Conservation (phyloP, 768 basidiomycete species). For the Russula sp. region DNA sequence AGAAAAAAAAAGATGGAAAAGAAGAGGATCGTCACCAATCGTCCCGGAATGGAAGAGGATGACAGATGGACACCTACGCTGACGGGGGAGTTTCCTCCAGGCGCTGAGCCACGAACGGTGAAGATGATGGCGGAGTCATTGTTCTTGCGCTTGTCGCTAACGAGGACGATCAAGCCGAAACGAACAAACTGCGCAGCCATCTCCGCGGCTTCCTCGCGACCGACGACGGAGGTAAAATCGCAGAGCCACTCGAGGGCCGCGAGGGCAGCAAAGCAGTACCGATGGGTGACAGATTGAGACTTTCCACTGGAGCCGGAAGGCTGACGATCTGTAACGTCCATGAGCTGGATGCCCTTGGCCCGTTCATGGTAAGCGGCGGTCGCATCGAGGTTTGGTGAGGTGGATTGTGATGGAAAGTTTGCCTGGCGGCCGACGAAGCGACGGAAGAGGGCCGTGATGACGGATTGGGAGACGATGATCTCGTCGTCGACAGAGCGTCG, state of each 20-base stretch:
- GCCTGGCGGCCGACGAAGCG: conserved; percentile 88
- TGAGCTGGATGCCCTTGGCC: conserved; percentile 62
- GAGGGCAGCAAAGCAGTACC: conserved; percentile 78
- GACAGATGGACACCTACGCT: conserved; percentile 41
- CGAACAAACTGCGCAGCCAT: conserved; percentile 97
- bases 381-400: conserved; percentile 44
- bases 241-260: conserved; percentile 93
- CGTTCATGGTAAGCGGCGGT: conserved; percentile 74
- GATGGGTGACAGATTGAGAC: conserved; percentile 40
- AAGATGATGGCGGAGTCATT: conserved; percentile 92
- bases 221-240: conserved; percentile 94
- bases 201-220: conserved; percentile 94
- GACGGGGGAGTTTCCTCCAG: conserved; percentile 66
- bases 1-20: conserved; percentile 3
- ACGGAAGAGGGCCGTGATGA: conserved; percentile 91
- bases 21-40: conserved; percentile 11
- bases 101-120: conserved; percentile 77
- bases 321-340: conserved; percentile 59
- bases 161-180: conserved; percentile 81
- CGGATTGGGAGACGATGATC: conserved; percentile 90
- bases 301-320: conserved; percentile 41
- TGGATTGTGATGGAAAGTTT: conserved; percentile 53
- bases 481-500: conserved; percentile 90
- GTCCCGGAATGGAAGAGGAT: conserved; percentile 4
- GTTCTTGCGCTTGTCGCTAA: conserved; percentile 86